Conservation (phyloP, 2,329 filamentous ascomycete genomes). For the Aspergillus piperis region DNA sequence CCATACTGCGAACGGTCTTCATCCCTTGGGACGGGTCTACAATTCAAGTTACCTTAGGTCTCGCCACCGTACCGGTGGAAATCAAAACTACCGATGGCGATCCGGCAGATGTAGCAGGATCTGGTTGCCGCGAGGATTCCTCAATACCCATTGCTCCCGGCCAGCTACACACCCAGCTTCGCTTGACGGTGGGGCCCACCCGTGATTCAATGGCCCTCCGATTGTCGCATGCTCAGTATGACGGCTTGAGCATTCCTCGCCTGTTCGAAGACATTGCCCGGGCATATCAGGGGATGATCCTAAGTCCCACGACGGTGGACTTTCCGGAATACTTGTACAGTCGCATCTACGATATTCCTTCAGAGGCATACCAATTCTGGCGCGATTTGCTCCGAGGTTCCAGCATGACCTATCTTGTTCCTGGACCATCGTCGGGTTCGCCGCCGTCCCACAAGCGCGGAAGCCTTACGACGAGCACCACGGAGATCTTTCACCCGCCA, state of each 20-base stretch:
- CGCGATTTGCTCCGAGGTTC: no score
- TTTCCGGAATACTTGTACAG: no score
- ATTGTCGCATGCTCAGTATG: constrained; percentile 33
- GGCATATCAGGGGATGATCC: background rate
- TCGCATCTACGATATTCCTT: rapidly evolving
- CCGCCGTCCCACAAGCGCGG: background rate
- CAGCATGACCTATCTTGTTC: constrained; percentile 9
- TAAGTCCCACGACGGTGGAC: no score
- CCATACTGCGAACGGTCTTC: constrained; percentile 59
- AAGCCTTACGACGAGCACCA: no score
- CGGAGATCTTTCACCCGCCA: constrained; percentile 8
- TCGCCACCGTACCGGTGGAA: constrained; percentile 9
- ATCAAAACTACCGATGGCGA: constrained; percentile 2
- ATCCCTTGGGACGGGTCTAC: constrained; percentile 46
- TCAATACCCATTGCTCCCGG: constrained; percentile 7
- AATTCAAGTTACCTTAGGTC: constrained; percentile 40
- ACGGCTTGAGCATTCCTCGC: no score
- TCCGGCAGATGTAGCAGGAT: background rate
- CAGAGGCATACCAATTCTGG: no score
- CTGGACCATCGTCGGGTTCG: constrained; percentile 9
- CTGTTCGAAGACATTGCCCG: background rate
- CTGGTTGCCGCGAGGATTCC: background rate
- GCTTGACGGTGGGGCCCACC: constrained; percentile 22
- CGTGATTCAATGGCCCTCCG: constrained; percentile 6
- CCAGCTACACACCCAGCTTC: constrained; percentile 21